Evolutionary conservation across 257 asterid species (phyloP).

Genomic region (Solanum rostratum): DNA sequence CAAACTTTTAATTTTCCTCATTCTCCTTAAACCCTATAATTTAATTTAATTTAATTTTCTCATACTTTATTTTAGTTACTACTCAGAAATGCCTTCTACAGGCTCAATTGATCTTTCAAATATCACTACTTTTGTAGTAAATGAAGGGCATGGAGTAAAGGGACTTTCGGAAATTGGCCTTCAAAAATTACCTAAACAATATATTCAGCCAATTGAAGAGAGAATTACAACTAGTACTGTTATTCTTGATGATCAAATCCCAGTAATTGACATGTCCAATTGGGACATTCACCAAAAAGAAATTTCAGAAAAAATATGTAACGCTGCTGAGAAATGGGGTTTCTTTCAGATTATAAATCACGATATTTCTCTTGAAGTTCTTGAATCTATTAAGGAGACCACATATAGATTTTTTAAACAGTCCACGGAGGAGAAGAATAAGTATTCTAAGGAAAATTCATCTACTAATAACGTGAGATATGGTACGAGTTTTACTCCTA

Average conservation of each 20-base stretch:
- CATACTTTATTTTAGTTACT: background rate
- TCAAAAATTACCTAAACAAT: constrained; percentile 11
- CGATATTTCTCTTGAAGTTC: constrained; percentile 10
- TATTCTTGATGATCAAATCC: constrained; percentile 6
- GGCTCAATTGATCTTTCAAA: background rate
- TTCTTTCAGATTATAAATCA: constrained; percentile 23
- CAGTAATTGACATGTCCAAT: constrained; percentile 18
- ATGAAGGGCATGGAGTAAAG: constrained; percentile 23
- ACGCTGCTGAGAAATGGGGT: constrained; percentile 21
- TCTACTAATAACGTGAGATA: constrained; percentile 6
- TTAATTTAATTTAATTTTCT: too few species aligned
- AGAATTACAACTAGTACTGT: background rate
- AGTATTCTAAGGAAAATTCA: constrained; percentile 12
- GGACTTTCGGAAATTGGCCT: constrained; percentile 16
- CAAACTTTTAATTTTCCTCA: background rate
- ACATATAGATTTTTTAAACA: constrained; percentile 12
- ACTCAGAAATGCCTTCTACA: background rate
- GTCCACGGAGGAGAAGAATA: constrained; percentile 13
- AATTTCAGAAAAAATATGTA: background rate
- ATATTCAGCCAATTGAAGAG: constrained; percentile 17
- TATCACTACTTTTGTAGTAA: constrained; percentile 3
- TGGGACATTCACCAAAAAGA: constrained; percentile 1
- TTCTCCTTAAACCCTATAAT: background rate
- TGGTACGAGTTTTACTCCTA: constrained; percentile 21
- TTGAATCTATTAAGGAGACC: constrained; percentile 14